Evolutionary conservation across 139 green algal species (phyloP), one percentile per base, ranked within the genome.

Genomic region (Micractinium conductrix): DNA sequence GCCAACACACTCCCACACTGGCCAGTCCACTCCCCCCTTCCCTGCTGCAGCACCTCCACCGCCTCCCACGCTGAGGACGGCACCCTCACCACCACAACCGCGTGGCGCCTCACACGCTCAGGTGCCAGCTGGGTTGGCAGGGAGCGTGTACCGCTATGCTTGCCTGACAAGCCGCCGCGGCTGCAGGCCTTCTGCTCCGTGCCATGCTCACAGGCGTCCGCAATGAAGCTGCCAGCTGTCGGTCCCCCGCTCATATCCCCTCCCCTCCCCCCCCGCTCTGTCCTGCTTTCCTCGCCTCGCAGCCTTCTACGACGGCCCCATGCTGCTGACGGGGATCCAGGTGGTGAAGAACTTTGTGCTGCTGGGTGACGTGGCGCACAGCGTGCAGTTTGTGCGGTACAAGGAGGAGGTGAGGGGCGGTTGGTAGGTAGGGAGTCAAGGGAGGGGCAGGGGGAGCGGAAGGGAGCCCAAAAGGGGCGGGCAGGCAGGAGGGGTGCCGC

Each of bases 271-370:
- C 60, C 35, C 2, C 60, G 26, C 60, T 68, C 2, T 30, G 9
- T 8, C 60, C 68, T 24, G 4, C 33, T 38, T 48, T 5, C 35
- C 40, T 38, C 12, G 85, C 28, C 87, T 83, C 58, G 84, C 84
- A 35, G 91, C 93, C 43, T 98, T 98, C 82, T 95, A 92, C 83
- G 94, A 98, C 78, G 89, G 89, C 44, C 95, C 90, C 26, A 74
- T 93, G 30, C 88, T 97, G 72, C 84, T 94, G 68, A 90, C 89
- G 26, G 87, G 71, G 37, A 65, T 96, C 63, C 82, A 85, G 73
- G 76, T 94, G 17, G 90, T 98, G 40, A 98, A 98, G 87, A 95
- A 95, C 81, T 99, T 94, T 83, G 75, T 98, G 48, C 86, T 98
- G 75, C 78, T 96, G 45, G 92, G 93, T 0, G 93, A 98, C 73